Base-by-base conservation (phyloP, 2,329 filamentous ascomycete genomes). In the Epichloe gansuensis region DNA sequence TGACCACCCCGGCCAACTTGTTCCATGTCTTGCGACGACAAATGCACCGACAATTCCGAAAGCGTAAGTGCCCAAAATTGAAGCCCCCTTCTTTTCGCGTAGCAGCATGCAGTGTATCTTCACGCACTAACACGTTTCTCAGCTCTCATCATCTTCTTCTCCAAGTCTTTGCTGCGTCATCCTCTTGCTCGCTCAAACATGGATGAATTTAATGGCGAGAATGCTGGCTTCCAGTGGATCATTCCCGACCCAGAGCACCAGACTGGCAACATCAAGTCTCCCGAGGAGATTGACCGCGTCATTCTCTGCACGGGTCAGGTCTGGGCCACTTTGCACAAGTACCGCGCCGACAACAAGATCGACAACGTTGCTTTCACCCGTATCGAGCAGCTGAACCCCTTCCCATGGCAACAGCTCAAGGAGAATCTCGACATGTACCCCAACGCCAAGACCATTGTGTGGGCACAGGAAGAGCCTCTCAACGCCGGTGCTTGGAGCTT, bases 11-110 rank as follows among this genome's bases (percentile, higher is more conserved):
- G 31, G 81, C 91, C 59, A 98, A 98, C 72, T 72, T 94, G 68
- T 98, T 98, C 85, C 93, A 98, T 73, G 84, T 93, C 60, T 81
- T 98, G 58, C 87, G 93, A 68, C 83, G 93, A 72, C 93, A 98
- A 75, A 95, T 98, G 84, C 91, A 97, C 79, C 83, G 93, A 65
- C 91, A 98, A 69, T 98, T 98, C 86, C 84, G 93, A 74, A 98
- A 98, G 78, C 93, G 88, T 93, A 78, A 82, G 87, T 78, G 34
- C 23, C 12, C 23, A 4, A 8, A 4, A n/a, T 21, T 21, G 11
- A 46, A 12, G 13, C 23, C 4, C 12, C n/a, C 28, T 9, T 21
- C n/a, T 41, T 9, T 21, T 7, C 15, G 3, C 44, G 44, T 17
- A 35, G 31, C 31, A 13, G 12, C 31, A 7, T 11, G 28, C 28